Conservation (phyloP, 495 filamentous ascomycete genomes). For the Penicillium longicatenatum region DNA sequence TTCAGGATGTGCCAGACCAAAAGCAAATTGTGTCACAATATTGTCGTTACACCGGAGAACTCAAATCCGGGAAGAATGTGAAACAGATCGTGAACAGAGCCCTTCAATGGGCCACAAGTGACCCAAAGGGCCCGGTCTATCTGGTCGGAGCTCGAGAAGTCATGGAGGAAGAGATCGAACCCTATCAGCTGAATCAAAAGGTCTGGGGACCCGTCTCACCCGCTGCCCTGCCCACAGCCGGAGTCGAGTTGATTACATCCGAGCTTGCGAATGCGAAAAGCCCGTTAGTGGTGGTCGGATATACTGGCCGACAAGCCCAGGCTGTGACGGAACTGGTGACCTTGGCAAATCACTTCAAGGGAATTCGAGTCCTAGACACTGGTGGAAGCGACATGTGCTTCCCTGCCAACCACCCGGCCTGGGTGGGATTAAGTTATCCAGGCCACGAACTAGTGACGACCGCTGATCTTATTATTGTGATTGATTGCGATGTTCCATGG, state of each 20-base stretch:
- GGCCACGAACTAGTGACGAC: slow-evolving; percentile 71
- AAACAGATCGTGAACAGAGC: slow-evolving; percentile 96
- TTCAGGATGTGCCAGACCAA: slow-evolving; percentile 95
- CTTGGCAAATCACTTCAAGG: slow-evolving; percentile 75
- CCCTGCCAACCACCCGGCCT: slow-evolving; percentile 73
- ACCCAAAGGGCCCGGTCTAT: slow-evolving; percentile 86
- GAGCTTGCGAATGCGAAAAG: slow-evolving; percentile 72
- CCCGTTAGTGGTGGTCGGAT: slow-evolving; percentile 82
- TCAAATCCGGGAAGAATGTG: slow-evolving; percentile 89
- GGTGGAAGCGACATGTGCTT: slow-evolving; percentile 96
- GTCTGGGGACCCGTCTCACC: slow-evolving; percentile 77
- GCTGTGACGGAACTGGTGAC: slow-evolving; percentile 71
- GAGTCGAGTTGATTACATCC: slow-evolving; percentile 66
- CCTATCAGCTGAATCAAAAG: slow-evolving; percentile 71
- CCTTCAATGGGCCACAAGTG: slow-evolving; percentile 79
- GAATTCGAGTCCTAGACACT: slow-evolving; percentile 82
- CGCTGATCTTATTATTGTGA: slow-evolving; percentile 81
- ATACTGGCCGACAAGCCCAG: slow-evolving; percentile 74
- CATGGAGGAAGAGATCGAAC: slow-evolving; percentile 89
- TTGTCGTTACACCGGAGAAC: slow-evolving; percentile 87
- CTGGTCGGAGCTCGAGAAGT: slow-evolving; percentile 81
- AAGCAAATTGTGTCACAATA: slow-evolving; percentile 91
- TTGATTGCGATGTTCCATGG: slow-evolving; percentile 85
- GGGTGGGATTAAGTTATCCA: slow-evolving; percentile 77
- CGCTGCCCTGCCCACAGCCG: slow-evolving; percentile 67